Evolutionary conservation across 2,329 filamentous ascomycete species (phyloP).

Genomic region (Calonectria honghensis): DNA sequence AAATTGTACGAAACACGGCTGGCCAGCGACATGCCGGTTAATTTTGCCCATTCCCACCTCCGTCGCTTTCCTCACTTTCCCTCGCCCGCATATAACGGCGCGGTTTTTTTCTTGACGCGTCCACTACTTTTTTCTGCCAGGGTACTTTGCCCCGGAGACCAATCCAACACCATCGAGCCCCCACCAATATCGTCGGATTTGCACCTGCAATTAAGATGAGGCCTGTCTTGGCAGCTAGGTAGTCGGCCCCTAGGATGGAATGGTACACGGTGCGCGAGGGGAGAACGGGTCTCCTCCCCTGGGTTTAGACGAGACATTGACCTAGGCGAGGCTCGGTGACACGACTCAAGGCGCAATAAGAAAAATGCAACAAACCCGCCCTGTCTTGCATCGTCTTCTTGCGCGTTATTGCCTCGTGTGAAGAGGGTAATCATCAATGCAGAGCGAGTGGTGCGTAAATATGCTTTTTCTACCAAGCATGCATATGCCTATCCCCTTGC

Average conservation of each 20-base stretch:
- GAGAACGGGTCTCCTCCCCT: slow-evolving; percentile 22
- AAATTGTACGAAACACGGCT: slow-evolving; percentile 23
- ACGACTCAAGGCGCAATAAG: slow-evolving; percentile 16
- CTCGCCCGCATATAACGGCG: neutral
- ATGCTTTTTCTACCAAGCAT: neutral
- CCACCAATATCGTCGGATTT: slow-evolving; percentile 44
- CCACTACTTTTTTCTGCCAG: slow-evolving; percentile 9
- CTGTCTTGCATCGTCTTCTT: neutral
- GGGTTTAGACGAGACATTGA: slow-evolving; percentile 30
- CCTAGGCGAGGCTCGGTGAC: slow-evolving; percentile 10
- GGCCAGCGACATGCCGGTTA: slow-evolving; percentile 17
- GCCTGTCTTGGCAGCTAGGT: slow-evolving; percentile 51
- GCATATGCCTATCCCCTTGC: neutral
- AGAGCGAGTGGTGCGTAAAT: neutral
- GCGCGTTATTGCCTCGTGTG: neutral
- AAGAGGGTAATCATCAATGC: neutral
- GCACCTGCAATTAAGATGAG: slow-evolving; percentile 55
- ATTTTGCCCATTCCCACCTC: slow-evolving; percentile 25
- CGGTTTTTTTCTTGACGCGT: neutral
- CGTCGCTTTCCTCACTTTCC: slow-evolving; percentile 1
- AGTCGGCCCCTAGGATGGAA: slow-evolving; percentile 49
- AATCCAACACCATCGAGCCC: slow-evolving; percentile 11
- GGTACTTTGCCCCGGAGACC: slow-evolving; percentile 21
- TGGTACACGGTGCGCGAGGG: slow-evolving; percentile 47
- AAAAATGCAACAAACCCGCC: slow-evolving; percentile 7